A percentile compares a stretch with the other conserved stretches of the same genome.
Conservation (phyloP, 768 basidiomycete genomes). For the Leccinum boreale region DNA sequence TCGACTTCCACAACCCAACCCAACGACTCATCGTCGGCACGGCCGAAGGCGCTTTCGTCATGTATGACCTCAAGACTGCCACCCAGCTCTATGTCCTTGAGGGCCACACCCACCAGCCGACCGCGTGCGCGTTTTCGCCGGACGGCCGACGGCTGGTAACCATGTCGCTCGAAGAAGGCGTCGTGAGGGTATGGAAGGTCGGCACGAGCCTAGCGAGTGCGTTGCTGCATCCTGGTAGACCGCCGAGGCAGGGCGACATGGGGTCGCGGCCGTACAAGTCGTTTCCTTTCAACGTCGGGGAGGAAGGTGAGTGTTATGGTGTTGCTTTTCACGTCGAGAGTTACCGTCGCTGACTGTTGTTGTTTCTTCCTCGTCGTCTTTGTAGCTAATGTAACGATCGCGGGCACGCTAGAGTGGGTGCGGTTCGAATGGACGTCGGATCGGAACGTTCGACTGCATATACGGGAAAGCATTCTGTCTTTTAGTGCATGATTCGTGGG, state of each 20-base stretch:
- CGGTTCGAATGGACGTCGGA: constrained; percentile 83
- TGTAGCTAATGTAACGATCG: constrained; percentile 53
- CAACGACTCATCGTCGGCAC: constrained; percentile 94
- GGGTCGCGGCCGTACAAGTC: constrained; percentile 88
- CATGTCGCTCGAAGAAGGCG: constrained; percentile 78
- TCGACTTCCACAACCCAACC: constrained; percentile 87
- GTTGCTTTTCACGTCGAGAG: not conserved
- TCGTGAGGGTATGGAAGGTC: constrained; percentile 93
- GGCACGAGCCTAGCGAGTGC: constrained; percentile 78
- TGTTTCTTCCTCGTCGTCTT: not conserved
- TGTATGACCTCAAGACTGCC: constrained; percentile 97
- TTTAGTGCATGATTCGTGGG: constrained; percentile 68
- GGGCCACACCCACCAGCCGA: constrained; percentile 76
- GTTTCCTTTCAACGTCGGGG: constrained; percentile 79
- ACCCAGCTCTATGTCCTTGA: constrained; percentile 94
- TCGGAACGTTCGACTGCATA: constrained; percentile 77
- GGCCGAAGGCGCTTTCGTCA: constrained; percentile 87
- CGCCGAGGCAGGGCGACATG: constrained; percentile 82
- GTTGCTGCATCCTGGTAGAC: constrained; percentile 87
- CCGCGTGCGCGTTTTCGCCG: constrained; percentile 88
- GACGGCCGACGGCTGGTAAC: constrained; percentile 91
- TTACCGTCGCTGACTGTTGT: not conserved
- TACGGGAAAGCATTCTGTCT: constrained; percentile 78
- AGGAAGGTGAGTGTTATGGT: constrained; percentile 58
- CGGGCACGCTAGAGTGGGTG: constrained; percentile 68